Evolutionary conservation across 257 asterid genomes (phyloP).

Genomic region (Cruciata laevipes): DNA sequence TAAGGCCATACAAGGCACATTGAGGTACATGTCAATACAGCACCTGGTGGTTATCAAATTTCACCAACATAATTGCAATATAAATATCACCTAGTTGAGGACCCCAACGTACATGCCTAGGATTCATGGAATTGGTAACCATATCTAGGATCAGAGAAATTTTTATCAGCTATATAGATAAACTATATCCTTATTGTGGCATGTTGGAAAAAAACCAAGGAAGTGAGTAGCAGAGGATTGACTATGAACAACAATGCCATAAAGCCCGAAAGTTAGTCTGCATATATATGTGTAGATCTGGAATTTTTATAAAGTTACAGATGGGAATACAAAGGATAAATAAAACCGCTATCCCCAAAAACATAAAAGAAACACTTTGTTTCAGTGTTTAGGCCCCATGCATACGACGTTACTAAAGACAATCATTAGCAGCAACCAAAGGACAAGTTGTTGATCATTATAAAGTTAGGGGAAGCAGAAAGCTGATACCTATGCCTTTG

Average conservation of each 20-base stretch:
- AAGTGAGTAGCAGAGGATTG: neutral
- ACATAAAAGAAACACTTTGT: neutral
- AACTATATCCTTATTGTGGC: neutral
- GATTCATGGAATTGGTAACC: neutral
- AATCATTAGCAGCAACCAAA: conserved; percentile 8
- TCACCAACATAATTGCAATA: neutral
- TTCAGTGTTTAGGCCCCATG: neutral
- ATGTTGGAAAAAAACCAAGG: neutral
- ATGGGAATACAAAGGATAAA: neutral
- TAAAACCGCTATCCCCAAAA: neutral
- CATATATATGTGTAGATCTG: neutral
- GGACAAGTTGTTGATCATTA: neutral
- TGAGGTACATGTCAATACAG: no score
- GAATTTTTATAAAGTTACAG: neutral
- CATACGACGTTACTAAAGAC: neutral
- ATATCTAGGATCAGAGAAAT: neutral
- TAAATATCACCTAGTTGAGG: no score
- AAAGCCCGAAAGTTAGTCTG: neutral
- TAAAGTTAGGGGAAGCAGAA: conserved; percentile 8
- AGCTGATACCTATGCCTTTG: conserved; percentile 74
- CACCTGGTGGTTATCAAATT: neutral
- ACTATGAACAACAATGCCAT: neutral
- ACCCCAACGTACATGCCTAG: neutral
- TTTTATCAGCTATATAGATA: neutral
- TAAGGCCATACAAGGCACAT: no score